These are phyloP conservation scores for Hibiscus tridactylites DNA, from an alignment of 345 rosid genomes.

Conservation along the genomic window DNA sequence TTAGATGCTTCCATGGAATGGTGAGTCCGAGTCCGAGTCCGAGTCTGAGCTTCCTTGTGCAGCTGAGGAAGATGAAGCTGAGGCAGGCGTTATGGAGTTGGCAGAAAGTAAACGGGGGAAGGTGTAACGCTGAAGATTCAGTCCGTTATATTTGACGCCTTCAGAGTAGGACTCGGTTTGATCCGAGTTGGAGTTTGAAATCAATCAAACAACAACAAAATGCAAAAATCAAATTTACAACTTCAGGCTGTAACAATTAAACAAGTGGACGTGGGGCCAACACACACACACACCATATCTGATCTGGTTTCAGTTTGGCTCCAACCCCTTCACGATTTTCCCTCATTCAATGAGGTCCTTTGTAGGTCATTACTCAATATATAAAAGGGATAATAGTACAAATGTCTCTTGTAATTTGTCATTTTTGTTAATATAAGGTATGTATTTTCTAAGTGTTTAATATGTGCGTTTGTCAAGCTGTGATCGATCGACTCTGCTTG, in stretches of 20 bases:
- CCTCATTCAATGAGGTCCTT: no score
- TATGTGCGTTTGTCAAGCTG: no score
- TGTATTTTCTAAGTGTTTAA: no score
- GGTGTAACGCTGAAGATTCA: background rate
- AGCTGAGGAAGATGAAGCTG: background rate
- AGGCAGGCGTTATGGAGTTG: background rate
- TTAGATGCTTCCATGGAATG: constrained; percentile 11
- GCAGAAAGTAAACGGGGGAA: constrained; percentile 6
- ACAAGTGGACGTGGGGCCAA: background rate
- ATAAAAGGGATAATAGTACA: no score
- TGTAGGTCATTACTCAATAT: no score
- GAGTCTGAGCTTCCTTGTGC: background rate
- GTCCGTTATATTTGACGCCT: constrained; percentile 5
- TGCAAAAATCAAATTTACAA: background rate
- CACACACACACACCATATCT: no score
- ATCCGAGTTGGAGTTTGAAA: background rate
- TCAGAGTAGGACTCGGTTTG: background rate
- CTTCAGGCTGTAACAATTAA: background rate
- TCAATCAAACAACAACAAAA: background rate
- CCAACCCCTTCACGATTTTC: no score
- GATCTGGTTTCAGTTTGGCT: no score
- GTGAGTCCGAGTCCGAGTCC: no score
- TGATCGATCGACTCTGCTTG: no score
- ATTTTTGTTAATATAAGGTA: no score
- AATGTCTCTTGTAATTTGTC: no score